A percentile compares a stretch with the other conserved stretches of the same genome.
phyloP scores from a whole-genome alignment of 495 filamentous ascomycete species.

The Xylaria acuta region DNA sequence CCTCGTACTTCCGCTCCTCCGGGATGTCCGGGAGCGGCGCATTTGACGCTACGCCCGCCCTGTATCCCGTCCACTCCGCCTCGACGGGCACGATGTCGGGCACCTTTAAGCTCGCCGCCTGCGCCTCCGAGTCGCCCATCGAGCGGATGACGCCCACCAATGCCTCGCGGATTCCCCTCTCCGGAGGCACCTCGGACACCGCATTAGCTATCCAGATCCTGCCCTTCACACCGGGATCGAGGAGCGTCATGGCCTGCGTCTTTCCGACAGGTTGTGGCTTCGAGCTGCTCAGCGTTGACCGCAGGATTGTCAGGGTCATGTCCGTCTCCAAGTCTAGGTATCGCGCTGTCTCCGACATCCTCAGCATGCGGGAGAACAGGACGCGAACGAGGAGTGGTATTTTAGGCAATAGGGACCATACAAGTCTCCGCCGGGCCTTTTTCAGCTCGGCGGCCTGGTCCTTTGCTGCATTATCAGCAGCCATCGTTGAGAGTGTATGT shows the following conservation, averaged over 20 bases:
- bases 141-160: constrained; percentile 70
- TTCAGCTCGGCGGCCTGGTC: constrained; percentile 19
- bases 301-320: constrained; percentile 72
- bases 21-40: constrained; percentile 63
- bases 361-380: constrained; percentile 69
- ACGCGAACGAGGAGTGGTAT: constrained; percentile 73
- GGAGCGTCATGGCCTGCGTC: constrained; percentile 65
- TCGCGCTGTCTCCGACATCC: constrained; percentile 66
- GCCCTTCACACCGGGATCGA: constrained; percentile 74
- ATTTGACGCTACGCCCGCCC: constrained; percentile 62
- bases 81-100: constrained; percentile 66
- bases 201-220: constrained; percentile 80
- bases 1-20: constrained; percentile 73
- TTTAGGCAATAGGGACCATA: constrained; percentile 60
- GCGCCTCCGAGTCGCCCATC: constrained; percentile 55
- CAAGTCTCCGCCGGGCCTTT: constrained; percentile 36
- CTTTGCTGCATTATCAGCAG: neutral
- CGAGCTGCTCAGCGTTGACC: constrained; percentile 55
- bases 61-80: constrained; percentile 88
- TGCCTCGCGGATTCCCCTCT: constrained; percentile 63
- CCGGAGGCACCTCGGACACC: constrained; percentile 56
- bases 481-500: neutral
- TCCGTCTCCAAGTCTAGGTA: constrained; percentile 84
- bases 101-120: constrained; percentile 52
- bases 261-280: constrained; percentile 60